Base-by-base conservation (phyloP, 768 basidiomycete genomes). In the Termitomyces bulborhizus region DNA sequence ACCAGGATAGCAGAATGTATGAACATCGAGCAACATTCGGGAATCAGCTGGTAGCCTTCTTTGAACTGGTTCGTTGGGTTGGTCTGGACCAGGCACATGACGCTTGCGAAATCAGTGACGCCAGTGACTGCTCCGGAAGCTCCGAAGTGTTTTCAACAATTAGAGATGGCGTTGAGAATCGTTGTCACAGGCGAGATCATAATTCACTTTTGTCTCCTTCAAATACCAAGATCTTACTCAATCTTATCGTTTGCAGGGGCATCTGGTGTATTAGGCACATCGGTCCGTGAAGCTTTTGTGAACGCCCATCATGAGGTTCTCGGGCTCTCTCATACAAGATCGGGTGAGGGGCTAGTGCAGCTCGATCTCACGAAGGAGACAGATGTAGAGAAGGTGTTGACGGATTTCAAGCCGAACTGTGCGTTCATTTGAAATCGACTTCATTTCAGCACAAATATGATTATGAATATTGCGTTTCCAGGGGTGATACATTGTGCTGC, bases 401-500 rank as follows among this genome's bases (percentile, higher is more conserved):
- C 62, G 0, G 72, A 79, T 21, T 77, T 82, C 67, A 78, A 78
- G 54, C 90, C 92, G 0, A 72, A 86, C 53, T 91, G 91, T 92
- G 69, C 63, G 86, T 76, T 31, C 18, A 46, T 46, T 49, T 27
- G 41, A 39, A 41, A 51, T 32, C 12, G 21, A 34, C 34, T n/a
- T 39, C 44, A 12, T 26, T 53, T 18, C 43, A 9, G n/a, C 21
- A 31, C 36, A 16, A 37, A 15, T 37, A 37, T 54, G 24, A 48
- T 7, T 15, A 31, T 41, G 6, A 41, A 41, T 40, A 16, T 32
- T 48, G 45, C 55, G 48, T 63, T 60, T 31, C 9, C 65, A 88
- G 86, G 88, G 84, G 83, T 98, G 39, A 84, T 98, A 15, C 96
- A 98, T 65, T 97, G 94, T 64, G 96, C 96, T 13, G 96, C 96